Percentiles rank a stretch among this genome's conserved stretches.
phyloP scores from a whole-genome alignment of 1,139 yeast species.

The Candida glucosophila region DNA sequence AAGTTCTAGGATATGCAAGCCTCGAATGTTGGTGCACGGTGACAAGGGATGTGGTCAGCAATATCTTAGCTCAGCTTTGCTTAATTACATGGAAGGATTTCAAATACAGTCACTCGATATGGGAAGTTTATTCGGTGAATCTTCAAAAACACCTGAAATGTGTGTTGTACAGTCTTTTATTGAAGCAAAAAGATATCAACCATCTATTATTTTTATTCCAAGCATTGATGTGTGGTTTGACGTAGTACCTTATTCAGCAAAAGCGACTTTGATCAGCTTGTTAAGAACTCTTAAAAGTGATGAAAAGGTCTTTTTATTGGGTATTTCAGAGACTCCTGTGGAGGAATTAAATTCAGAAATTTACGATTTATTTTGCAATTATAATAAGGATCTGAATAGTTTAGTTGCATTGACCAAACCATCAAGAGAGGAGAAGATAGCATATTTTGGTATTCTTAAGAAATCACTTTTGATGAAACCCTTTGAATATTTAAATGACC shows the following conservation, averaged over 20 bases:
- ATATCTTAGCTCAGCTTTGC: conserved; percentile 73
- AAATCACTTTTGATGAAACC: conserved; percentile 63
- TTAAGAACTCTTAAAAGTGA: conserved; percentile 61
- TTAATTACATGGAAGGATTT: conserved; percentile 81
- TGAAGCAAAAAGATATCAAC: conserved; percentile 87
- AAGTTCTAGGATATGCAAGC: conserved; percentile 68
- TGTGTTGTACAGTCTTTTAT: conserved; percentile 75
- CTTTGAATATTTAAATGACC: conserved; percentile 44
- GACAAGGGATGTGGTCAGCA: conserved; percentile 78
- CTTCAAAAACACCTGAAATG: conserved; percentile 79
- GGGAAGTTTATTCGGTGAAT: conserved; percentile 69
- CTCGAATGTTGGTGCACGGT: conserved; percentile 71
- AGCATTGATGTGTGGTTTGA: conserved; percentile 72
- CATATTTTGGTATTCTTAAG: conserved; percentile 50
- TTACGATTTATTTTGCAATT: conserved; percentile 45
- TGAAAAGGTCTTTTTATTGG: conserved; percentile 72
- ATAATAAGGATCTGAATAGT: too few species aligned
- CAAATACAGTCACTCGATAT: conserved; percentile 83
- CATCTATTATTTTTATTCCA: conserved; percentile 79
- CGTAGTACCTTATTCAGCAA: conserved; percentile 61
- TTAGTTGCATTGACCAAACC: conserved; percentile 36
- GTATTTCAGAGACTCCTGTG: conserved; percentile 49
- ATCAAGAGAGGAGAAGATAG: conserved; percentile 31
- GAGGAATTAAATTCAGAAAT: conserved; percentile 26
- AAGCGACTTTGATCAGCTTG: conserved; percentile 63